phyloP scores from a whole-genome alignment of 179 eudicot species.

The Spinacia oleracea region DNA sequence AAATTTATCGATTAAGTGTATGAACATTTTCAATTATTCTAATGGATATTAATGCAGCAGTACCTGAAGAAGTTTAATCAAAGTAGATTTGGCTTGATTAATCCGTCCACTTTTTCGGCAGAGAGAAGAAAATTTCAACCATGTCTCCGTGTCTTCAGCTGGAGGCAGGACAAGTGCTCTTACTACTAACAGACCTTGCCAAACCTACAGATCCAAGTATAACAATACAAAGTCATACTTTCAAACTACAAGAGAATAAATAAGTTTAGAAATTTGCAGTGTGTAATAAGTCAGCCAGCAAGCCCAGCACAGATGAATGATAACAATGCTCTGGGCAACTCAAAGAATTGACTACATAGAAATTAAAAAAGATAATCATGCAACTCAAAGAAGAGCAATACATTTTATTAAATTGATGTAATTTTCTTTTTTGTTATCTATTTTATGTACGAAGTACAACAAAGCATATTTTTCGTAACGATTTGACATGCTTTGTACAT shows the following conservation, averaged over 20 bases:
- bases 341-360: too few relatives aligned
- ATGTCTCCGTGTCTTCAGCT: constrained; percentile 83
- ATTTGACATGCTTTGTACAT: too few relatives aligned
- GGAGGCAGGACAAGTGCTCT: constrained; percentile 96
- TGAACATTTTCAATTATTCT: neutral
- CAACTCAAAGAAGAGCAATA: too few relatives aligned
- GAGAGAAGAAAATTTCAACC: constrained; percentile 91
- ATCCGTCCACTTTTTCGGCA: constrained; percentile 90
- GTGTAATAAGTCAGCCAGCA: neutral
- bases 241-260: neutral
- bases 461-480: too few relatives aligned
- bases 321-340: neutral
- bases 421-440: too few relatives aligned
- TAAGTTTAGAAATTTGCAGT: neutral
- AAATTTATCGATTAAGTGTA: neutral
- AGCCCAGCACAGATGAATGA: neutral
- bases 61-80: constrained; percentile 90
- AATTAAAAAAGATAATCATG: neutral
- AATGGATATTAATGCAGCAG: neutral
- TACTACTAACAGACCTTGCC: constrained; percentile 91
- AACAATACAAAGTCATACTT: neutral
- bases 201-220: constrained; percentile 52
- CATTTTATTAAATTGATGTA: too few relatives aligned
- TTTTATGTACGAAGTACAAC: too few relatives aligned
- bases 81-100: constrained; percentile 87